Percentiles rank a stretch among this genome's conserved stretches.
phyloP scores from a whole-genome alignment of 306 rosid species.

The Cucurbita pepo region DNA sequence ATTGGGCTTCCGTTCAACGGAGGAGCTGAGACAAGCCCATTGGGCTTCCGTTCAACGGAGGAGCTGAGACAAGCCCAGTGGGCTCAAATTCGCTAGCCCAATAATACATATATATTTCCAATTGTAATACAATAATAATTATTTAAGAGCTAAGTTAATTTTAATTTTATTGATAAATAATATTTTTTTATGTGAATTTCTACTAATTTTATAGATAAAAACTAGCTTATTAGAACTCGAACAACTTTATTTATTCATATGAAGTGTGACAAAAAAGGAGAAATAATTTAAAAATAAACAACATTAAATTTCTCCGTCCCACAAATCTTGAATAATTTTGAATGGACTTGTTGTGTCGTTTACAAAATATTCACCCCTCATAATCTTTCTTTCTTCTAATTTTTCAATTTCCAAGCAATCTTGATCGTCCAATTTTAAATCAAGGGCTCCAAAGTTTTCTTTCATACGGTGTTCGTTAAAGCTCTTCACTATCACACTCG shows the following conservation, averaged over 20 bases:
- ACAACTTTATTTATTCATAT: not conserved
- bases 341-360: constrained; percentile 78
- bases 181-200: too few species aligned
- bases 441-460: constrained; percentile 45
- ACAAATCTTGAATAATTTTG: constrained; percentile 50
- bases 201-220: too few species aligned
- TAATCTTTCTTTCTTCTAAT: constrained; percentile 57
- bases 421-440: constrained; percentile 40
- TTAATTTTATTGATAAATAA: too few species aligned
- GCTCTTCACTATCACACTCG: constrained; percentile 86
- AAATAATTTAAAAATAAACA: not conserved
- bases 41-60: too few species aligned
- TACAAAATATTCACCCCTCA: constrained; percentile 78
- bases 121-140: too few species aligned
- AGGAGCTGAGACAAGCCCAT: too few species aligned
- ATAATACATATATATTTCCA: too few species aligned
- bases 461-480: constrained; percentile 48
- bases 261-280: not conserved
- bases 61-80: too few species aligned
- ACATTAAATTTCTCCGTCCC: constrained; percentile 65
- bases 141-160: too few species aligned
- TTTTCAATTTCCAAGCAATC: constrained; percentile 45
- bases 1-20: too few species aligned
- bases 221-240: too few species aligned
- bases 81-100: too few species aligned